Evolutionary conservation across 1,284 basidiomycete species (phyloP).

Genomic region (Trichosporon faecale): DNA sequence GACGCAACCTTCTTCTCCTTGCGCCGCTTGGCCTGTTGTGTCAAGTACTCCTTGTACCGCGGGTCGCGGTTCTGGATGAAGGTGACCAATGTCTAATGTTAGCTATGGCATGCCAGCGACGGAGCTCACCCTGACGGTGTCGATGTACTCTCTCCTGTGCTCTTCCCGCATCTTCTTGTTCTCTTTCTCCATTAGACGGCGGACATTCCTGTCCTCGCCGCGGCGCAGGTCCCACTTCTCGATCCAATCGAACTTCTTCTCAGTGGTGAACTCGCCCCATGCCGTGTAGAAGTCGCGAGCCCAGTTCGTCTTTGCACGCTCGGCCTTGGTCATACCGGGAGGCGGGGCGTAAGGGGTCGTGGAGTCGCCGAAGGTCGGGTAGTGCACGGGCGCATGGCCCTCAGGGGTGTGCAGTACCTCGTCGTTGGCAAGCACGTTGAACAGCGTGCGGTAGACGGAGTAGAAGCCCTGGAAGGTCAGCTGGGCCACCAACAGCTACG

Average conservation of each 20-base stretch:
- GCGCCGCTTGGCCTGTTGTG: conserved; percentile 53
- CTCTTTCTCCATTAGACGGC: conserved; percentile 91
- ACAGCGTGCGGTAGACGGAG: conserved; percentile 83
- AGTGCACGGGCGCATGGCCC: conserved; percentile 53
- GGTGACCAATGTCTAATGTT: conserved; percentile 66
- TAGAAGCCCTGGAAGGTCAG: conserved; percentile 72
- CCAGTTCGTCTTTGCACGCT: conserved; percentile 53
- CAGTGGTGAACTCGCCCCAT: conserved; percentile 83
- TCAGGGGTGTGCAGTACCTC: conserved; percentile 64
- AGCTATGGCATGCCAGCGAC: not conserved
- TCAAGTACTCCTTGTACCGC: conserved; percentile 72
- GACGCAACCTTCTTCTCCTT: conserved; percentile 17
- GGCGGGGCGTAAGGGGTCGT: conserved; percentile 62
- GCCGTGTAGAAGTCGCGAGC: conserved; percentile 76
- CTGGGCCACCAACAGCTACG: conserved; percentile 30
- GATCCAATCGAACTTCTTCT: conserved; percentile 86
- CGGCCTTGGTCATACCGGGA: conserved; percentile 54
- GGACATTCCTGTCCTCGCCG: conserved; percentile 79
- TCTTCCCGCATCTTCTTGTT: conserved; percentile 89
- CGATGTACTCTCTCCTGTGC: conserved; percentile 87
- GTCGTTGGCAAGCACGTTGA: conserved; percentile 76
- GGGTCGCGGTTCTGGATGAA: conserved; percentile 94
- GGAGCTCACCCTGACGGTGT: conserved; percentile 70
- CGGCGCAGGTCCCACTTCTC: conserved; percentile 79
- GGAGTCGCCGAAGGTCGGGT: conserved; percentile 81